Evolutionary conservation across 176 grass and related monocot genomes (phyloP).

Genomic region (Cocos nucifera): DNA sequence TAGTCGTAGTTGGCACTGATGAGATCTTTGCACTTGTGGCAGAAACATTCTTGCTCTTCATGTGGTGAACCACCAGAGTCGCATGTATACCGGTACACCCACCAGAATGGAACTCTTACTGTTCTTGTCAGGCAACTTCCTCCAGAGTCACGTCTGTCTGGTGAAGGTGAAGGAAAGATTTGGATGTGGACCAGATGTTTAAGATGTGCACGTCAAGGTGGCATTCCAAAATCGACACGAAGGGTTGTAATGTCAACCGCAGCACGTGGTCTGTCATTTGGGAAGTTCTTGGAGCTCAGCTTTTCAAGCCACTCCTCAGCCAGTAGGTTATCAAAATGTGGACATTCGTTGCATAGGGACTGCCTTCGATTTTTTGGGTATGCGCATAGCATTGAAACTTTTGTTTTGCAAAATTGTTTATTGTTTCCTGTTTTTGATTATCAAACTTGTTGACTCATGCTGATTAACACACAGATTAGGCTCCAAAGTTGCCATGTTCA

Average conservation of each 20-base stretch:
- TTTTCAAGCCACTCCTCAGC: slow-evolving; percentile 81
- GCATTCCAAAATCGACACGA: slow-evolving; percentile 33
- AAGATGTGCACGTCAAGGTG: slow-evolving; percentile 59
- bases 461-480: slow-evolving; percentile 67
- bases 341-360: slow-evolving; percentile 77
- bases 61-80: slow-evolving; percentile 74
- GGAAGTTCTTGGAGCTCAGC: slow-evolving; percentile 92
- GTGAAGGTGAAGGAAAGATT: slow-evolving; percentile 66
- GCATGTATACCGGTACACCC: slow-evolving; percentile 77
- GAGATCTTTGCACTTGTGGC: slow-evolving; percentile 17
- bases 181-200: slow-evolving; percentile 96
- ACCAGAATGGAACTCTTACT: slow-evolving; percentile 68
- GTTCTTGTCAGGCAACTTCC: slow-evolving; percentile 53
- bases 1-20: slow-evolving; percentile 21
- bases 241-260: slow-evolving; percentile 60
- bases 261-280: slow-evolving; percentile 73
- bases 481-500: slow-evolving; percentile 77
- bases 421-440: neutral
- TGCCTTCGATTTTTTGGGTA: slow-evolving; percentile 94
- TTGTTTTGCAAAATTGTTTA: neutral
- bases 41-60: slow-evolving; percentile 64
- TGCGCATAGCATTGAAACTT: slow-evolving; percentile 4
- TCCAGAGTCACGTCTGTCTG: slow-evolving; percentile 36
- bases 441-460: neutral
- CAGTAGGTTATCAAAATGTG: slow-evolving; percentile 68